Conservation (phyloP, 2,329 filamentous ascomycete genomes). For the Neonectria ditissima region DNA sequence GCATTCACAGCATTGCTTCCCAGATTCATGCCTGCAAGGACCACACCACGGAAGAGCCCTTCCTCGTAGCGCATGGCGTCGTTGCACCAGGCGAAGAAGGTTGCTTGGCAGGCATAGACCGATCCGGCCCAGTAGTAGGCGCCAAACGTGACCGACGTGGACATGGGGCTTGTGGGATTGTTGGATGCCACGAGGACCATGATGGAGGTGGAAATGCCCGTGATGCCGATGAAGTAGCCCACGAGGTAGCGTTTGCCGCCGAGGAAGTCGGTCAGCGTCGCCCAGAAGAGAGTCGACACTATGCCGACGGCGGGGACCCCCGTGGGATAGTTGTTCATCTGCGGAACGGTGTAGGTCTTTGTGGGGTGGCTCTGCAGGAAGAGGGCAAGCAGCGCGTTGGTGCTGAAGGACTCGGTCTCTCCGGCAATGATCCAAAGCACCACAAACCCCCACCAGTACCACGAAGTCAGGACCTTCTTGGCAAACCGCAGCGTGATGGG, state of each 20-base stretch:
- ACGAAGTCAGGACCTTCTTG: constrained; percentile 67
- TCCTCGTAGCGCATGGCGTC: constrained; percentile 75
- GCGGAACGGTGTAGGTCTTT: constrained; percentile 56
- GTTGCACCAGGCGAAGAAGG: constrained; percentile 82
- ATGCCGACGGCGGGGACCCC: constrained; percentile 69
- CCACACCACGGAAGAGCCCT: constrained; percentile 71
- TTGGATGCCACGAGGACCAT: constrained; percentile 69
- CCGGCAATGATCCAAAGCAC: constrained; percentile 77
- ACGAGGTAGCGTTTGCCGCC: constrained; percentile 74
- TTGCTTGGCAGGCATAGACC: constrained; percentile 79
- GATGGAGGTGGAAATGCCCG: constrained; percentile 70
- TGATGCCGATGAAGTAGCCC: constrained; percentile 74
- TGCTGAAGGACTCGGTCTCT: constrained; percentile 77
- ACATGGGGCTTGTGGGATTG: constrained; percentile 51
- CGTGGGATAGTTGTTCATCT: constrained; percentile 69
- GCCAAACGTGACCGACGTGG: constrained; percentile 68
- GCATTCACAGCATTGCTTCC: constrained; percentile 76
- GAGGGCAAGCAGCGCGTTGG: constrained; percentile 68
- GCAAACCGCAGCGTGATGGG: constrained; percentile 63
- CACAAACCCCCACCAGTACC: constrained; percentile 76
- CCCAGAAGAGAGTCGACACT: constrained; percentile 74
- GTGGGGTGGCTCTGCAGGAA: constrained; percentile 63
- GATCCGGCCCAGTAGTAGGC: constrained; percentile 78
- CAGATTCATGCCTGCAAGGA: constrained; percentile 79
- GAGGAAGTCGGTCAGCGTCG: constrained; percentile 74